Percentiles rank a stretch among this genome's conserved stretches.
phyloP scores from a whole-genome alignment of 192 early-diverging fungal species.

The Chytriomyces hyalinus region DNA sequence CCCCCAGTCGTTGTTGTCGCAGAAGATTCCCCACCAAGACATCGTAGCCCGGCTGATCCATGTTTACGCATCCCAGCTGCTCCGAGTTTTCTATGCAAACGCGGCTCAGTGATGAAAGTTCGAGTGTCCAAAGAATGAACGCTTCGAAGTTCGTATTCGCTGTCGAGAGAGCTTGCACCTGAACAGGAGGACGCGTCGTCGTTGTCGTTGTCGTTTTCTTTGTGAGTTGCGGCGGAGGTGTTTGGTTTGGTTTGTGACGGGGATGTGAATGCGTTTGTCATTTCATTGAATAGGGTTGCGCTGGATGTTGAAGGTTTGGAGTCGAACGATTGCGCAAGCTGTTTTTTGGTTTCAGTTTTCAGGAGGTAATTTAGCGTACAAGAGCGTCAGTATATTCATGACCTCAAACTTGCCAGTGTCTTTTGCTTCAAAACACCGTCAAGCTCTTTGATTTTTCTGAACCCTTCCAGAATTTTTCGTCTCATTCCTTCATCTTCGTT shows the following conservation, averaged over 20 bases:
- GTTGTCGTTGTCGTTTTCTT: not conserved
- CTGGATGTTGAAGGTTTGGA: constrained; percentile 32
- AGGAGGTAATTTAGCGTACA: not conserved
- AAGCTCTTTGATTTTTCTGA: constrained; percentile 46
- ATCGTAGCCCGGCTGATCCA: not conserved
- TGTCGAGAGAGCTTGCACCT: constrained; percentile 16
- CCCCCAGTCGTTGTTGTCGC: not conserved
- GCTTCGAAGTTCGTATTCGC: constrained; percentile 46
- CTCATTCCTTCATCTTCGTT: constrained; percentile 12
- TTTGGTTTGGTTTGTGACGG: not conserved
- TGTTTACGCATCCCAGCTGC: not conserved
- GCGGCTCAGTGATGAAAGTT: constrained; percentile 59
- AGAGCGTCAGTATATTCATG: constrained; percentile 4
- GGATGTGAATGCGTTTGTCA: not conserved
- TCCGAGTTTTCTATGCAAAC: constrained; percentile 21
- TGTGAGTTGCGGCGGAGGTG: not conserved
- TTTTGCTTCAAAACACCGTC: constrained; percentile 47
- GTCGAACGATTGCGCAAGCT: constrained; percentile 16
- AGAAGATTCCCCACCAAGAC: not conserved
- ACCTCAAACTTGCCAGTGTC: constrained; percentile 18
- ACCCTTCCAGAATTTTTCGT: constrained; percentile 37
- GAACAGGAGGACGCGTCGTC: not conserved
- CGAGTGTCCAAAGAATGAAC: constrained; percentile 47
- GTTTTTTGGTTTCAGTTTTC: not conserved
- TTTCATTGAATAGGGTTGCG: constrained; percentile 35